Percentiles rank a stretch among this genome's conserved stretches.
phyloP scores from a whole-genome alignment of 129 eudicot genomes.

The Pittosporum tobira region DNA sequence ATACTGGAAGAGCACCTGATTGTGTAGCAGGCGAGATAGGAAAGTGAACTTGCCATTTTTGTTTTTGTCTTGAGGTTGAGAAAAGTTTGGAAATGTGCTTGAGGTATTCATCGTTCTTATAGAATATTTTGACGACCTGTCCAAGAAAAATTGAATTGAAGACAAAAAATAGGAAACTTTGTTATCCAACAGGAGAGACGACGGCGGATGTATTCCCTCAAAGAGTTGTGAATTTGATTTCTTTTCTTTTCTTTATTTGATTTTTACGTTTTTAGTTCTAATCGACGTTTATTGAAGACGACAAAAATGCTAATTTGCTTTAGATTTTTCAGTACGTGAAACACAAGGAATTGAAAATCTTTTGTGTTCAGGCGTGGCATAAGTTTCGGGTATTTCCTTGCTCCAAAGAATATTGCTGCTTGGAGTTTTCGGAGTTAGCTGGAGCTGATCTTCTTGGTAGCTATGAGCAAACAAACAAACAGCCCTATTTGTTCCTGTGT shows the following conservation, averaged over 20 bases:
- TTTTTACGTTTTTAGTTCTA: slow-evolving; percentile 1
- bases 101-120: slow-evolving; percentile 25
- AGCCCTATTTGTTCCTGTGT: too few relatives aligned
- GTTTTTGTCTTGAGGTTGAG: background rate
- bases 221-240: too few relatives aligned
- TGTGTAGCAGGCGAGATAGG: slow-evolving; percentile 18
- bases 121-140: background rate
- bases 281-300: background rate
- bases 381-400: background rate
- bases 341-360: too few relatives aligned
- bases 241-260: background rate
- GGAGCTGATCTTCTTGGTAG: background rate
- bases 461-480: background rate
- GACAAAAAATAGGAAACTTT: background rate
- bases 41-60: slow-evolving; percentile 19
- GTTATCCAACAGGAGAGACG: background rate
- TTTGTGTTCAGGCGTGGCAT: background rate
- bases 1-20: slow-evolving; percentile 10
- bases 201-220: background rate
- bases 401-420: slow-evolving; percentile 1
- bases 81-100: slow-evolving; percentile 39
- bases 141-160: background rate
- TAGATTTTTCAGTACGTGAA: too few relatives aligned
- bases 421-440: slow-evolving; percentile 1
- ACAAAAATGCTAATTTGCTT: background rate